These are phyloP conservation scores for Myrica gale DNA, from an alignment of 306 rosid genomes.

Conservation along the genomic window DNA sequence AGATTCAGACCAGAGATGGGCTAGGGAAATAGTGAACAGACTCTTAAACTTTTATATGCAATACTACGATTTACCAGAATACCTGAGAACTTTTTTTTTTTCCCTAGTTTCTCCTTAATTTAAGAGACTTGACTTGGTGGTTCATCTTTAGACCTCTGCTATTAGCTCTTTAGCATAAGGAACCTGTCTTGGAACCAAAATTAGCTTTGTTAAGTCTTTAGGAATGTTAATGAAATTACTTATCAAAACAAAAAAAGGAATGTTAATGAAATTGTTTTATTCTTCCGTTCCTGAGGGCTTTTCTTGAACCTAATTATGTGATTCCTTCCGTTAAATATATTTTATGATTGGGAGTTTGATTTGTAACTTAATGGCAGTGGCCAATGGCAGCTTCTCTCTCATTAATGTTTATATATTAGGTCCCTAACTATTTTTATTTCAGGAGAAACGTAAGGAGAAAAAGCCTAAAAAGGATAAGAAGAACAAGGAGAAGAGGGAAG, in stretches of 20 bases:
- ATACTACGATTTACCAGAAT: background rate
- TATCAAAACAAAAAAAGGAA: background rate
- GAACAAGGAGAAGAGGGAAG: constrained; percentile 12
- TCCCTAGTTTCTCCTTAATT: background rate
- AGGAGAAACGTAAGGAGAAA: constrained; percentile 28
- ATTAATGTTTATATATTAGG: background rate
- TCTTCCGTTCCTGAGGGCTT: background rate
- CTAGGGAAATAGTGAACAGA: background rate
- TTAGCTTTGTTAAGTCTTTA: background rate
- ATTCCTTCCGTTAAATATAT: background rate
- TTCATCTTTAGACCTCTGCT: background rate
- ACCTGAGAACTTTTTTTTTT: background rate
- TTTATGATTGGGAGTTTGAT: background rate
- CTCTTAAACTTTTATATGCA: too few relatives aligned
- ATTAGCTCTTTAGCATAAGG: background rate
- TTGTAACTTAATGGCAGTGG: background rate
- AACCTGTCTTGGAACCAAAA: background rate
- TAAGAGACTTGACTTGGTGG: background rate
- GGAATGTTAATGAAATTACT: background rate
- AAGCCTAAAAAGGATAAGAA: constrained; percentile 22
- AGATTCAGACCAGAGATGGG: background rate
- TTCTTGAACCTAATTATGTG: background rate
- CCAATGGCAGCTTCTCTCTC: background rate
- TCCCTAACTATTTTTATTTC: background rate
- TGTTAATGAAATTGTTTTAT: background rate